phyloP scores from a whole-genome alignment of 129 eudicot species.

The Dittrichia graveolens region DNA sequence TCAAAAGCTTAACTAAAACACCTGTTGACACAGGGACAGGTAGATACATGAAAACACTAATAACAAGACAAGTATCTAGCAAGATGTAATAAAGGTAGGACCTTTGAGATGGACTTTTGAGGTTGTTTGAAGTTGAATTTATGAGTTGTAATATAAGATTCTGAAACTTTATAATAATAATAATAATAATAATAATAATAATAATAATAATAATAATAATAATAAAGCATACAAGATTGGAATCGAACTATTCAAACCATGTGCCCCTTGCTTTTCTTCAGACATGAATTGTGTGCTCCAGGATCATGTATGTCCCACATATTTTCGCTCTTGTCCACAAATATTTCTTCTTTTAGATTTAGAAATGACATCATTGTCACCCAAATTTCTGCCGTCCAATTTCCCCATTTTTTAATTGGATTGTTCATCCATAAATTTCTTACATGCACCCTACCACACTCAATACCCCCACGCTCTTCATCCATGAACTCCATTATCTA shows the following conservation, averaged over 20 bases:
- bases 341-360: neutral
- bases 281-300: constrained; percentile 25
- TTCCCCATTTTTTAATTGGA: too few relatives aligned
- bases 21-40: constrained; percentile 21
- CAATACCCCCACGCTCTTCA: too few relatives aligned
- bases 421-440: too few relatives aligned
- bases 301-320: constrained; percentile 25
- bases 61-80: constrained; percentile 23
- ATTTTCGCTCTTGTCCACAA: neutral
- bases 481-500: too few relatives aligned
- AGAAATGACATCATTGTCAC: neutral
- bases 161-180: constrained; percentile 2
- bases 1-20: constrained; percentile 12
- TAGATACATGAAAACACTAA: constrained; percentile 6
- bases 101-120: constrained; percentile 20
- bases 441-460: too few relatives aligned
- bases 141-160: constrained; percentile 19
- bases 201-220: constrained; percentile 14
- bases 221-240: constrained; percentile 29
- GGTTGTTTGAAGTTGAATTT: constrained; percentile 17
- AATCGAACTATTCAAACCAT: constrained; percentile 36
- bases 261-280: constrained; percentile 26
- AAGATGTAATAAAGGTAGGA: constrained; percentile 28
- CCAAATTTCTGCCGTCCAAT: neutral
- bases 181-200: constrained; percentile 28